Evolutionary conservation across 306 rosid species (phyloP).

Genomic region (Hylodesmum podocarpum): DNA sequence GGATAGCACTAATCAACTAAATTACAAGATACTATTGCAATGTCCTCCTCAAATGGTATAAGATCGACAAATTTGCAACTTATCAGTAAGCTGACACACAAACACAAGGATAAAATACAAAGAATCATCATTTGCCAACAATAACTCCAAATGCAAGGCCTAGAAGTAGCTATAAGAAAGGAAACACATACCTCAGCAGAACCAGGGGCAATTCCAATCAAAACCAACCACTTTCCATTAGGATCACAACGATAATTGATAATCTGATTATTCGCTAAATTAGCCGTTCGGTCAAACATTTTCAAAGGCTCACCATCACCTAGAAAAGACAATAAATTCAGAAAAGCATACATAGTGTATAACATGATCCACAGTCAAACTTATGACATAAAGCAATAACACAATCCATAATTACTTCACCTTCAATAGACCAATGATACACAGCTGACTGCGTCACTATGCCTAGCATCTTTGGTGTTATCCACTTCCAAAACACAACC

Average conservation of each 20-base stretch:
- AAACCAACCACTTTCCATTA: slow-evolving; percentile 75
- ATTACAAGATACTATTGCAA: not conserved
- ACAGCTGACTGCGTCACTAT: slow-evolving; percentile 71
- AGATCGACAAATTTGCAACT: not conserved
- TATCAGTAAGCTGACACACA: not conserved
- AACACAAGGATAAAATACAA: not conserved
- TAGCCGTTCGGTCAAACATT: slow-evolving; percentile 76
- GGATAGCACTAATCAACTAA: not conserved
- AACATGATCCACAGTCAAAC: not conserved
- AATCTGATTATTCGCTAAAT: slow-evolving; percentile 71
- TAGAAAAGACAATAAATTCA: slow-evolving; percentile 13
- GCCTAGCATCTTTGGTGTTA: slow-evolving; percentile 60
- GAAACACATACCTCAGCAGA: slow-evolving; percentile 60
- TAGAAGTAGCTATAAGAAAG: slow-evolving; percentile 9
- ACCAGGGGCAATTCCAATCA: slow-evolving; percentile 84
- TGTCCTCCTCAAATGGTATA: not conserved
- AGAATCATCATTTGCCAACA: not conserved
- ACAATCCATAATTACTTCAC: slow-evolving; percentile 31
- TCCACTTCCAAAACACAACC: slow-evolving; percentile 91
- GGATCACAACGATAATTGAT: slow-evolving; percentile 84
- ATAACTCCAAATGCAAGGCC: slow-evolving; percentile 2
- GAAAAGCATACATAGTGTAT: not conserved
- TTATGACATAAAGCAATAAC: not conserved
- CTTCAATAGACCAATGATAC: slow-evolving; percentile 82
- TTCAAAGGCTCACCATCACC: slow-evolving; percentile 76